Percentiles rank a stretch among this genome's conserved stretches.
Conservation (phyloP, 1,284 basidiomycete species). For the Trametes hirsuta region DNA sequence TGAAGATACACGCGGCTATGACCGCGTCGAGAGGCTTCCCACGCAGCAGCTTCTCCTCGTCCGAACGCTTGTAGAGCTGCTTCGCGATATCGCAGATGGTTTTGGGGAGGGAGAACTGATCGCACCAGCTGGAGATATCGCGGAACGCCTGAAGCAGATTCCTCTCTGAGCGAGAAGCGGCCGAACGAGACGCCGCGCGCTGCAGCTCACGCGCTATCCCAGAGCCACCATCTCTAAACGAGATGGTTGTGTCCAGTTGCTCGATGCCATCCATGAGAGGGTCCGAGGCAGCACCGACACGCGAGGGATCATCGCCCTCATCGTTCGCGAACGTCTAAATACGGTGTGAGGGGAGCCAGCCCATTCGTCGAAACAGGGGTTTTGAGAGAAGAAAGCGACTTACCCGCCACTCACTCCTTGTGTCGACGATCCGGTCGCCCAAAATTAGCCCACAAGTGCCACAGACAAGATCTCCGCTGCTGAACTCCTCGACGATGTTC, state of each 20-base stretch:
- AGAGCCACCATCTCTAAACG: constrained; percentile 92
- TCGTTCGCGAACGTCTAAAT: constrained; percentile 96
- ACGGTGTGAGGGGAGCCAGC: constrained; percentile 15
- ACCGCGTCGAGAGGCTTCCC: constrained; percentile 93
- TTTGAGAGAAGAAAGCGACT: constrained; percentile 40
- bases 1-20: constrained; percentile 98
- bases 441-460: constrained; percentile 94
- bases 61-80: constrained; percentile 95
- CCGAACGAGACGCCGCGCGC: constrained; percentile 83
- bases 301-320: constrained; percentile 98
- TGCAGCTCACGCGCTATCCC: constrained; percentile 93
- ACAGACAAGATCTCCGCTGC: constrained; percentile 97
- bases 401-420: constrained; percentile 96
- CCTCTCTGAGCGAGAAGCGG: constrained; percentile 79
- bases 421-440: constrained; percentile 97
- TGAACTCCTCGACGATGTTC: constrained; percentile 96
- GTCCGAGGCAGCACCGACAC: constrained; percentile 96
- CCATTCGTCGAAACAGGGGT: background rate
- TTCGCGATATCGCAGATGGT: constrained; percentile 96
- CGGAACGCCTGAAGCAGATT: constrained; percentile 88
- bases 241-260: constrained; percentile 93
- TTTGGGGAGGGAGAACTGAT: constrained; percentile 93
- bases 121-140: constrained; percentile 92
- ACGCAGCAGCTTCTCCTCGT: constrained; percentile 91
- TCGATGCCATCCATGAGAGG: constrained; percentile 94